Conservation (phyloP, 2,329 filamentous ascomycete genomes). For the Colletotrichum ledebouriae region DNA sequence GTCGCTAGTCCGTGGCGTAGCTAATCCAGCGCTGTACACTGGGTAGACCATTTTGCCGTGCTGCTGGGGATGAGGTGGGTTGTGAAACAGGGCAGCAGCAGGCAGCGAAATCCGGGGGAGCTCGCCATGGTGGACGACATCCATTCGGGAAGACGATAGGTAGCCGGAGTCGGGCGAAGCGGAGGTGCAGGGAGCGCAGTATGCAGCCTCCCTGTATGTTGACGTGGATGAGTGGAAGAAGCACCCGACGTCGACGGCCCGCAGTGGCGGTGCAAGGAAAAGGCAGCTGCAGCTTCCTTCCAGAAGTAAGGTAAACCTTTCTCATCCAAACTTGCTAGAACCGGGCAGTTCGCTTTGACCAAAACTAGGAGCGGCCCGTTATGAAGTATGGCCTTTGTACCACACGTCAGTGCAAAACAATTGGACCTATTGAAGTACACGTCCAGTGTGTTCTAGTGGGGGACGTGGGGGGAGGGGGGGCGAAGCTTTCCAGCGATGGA, state of each 20-base stretch:
- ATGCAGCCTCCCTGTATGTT: conserved; percentile 12
- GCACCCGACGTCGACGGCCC: neutral
- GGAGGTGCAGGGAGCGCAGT: conserved; percentile 5
- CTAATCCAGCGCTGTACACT: conserved; percentile 5
- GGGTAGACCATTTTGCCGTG: conserved; percentile 5
- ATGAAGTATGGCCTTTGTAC: too few relatives aligned
- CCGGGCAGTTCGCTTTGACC: too few relatives aligned
- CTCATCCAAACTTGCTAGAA: too few relatives aligned
- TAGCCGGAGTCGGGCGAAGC: conserved; percentile 22
- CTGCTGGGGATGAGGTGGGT: neutral
- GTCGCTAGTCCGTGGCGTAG: conserved; percentile 17
- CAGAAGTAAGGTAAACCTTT: neutral
- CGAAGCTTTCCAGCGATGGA: too few relatives aligned
- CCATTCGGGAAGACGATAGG: neutral
- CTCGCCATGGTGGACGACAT: conserved; percentile 7
- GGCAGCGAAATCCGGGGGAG: conserved; percentile 25
- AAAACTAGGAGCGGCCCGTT: too few relatives aligned
- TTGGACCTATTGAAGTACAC: too few relatives aligned
- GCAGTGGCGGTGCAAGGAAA: conserved; percentile 3
- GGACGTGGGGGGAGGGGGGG: too few relatives aligned
- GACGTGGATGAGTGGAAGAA: conserved; percentile 15
- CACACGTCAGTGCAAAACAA: too few relatives aligned
- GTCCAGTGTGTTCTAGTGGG: too few relatives aligned
- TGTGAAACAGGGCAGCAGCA: conserved; percentile 15
- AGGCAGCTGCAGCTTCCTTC: neutral